Evolutionary conservation across 169 alveolate genomes (phyloP).

Genomic region (Amoebophrya sp.): DNA sequence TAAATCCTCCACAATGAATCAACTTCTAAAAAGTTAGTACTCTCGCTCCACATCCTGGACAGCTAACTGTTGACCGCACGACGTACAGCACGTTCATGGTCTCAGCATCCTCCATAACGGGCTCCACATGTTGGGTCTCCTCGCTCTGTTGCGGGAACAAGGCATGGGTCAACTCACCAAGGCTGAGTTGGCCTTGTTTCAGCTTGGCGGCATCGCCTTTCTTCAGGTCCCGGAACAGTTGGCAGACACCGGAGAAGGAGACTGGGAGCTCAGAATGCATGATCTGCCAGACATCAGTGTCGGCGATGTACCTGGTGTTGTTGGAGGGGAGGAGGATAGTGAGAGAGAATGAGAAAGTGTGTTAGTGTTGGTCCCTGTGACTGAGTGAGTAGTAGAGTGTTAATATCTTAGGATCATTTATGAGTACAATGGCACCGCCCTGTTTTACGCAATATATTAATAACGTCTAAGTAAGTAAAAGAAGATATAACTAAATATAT

Average conservation of each 20-base stretch:
- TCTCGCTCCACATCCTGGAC: not conserved
- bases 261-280: not conserved
- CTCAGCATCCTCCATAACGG: not conserved
- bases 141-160: not conserved
- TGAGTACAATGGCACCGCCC: too few species aligned
- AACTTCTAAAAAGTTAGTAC: not conserved
- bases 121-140: not conserved
- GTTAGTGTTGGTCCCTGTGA: too few species aligned
- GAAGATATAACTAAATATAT: too few species aligned
- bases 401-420: too few species aligned
- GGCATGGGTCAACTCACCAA: not conserved
- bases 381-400: too few species aligned
- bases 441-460: too few species aligned
- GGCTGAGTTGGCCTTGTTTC: not conserved
- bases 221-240: not conserved
- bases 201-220: constrained; percentile 9
- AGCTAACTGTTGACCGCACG: not conserved
- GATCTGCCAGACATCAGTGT: constrained; percentile 6
- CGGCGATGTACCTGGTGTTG: constrained; percentile 25
- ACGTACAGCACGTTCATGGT: not conserved
- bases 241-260: constrained; percentile 14
- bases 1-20: not conserved
- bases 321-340: too few species aligned
- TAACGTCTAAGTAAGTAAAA: too few species aligned
- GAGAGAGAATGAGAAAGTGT: too few species aligned